Evolutionary conservation across 306 rosid species (phyloP).

Genomic region (Clitoria ternatea): DNA sequence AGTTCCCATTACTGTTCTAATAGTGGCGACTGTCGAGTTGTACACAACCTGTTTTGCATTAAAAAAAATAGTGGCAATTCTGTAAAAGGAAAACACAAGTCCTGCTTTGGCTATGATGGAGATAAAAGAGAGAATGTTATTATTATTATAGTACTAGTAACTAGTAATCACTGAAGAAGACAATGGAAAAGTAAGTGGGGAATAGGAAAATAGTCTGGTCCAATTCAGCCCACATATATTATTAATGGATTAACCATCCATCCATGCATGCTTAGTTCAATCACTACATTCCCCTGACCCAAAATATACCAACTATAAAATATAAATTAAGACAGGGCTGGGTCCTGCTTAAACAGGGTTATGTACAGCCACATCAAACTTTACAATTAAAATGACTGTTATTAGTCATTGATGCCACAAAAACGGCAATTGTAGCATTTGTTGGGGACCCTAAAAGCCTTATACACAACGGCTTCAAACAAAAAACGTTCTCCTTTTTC

Average conservation of each 20-base stretch:
- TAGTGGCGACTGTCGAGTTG: background rate
- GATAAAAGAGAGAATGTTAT: background rate
- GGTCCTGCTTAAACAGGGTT: constrained; percentile 28
- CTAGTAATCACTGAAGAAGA: background rate
- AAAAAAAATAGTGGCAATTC: background rate
- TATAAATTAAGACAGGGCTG: constrained; percentile 32
- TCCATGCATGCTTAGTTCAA: constrained; percentile 13
- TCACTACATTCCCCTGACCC: constrained; percentile 25
- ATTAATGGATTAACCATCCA: constrained; percentile 17
- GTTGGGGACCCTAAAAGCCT: constrained; percentile 27
- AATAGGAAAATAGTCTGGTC: background rate
- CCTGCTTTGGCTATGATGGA: background rate
- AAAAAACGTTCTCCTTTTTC: constrained; percentile 3
- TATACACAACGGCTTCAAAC: constrained; percentile 32
- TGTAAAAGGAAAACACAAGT: background rate
- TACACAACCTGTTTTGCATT: background rate
- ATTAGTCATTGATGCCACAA: constrained; percentile 37
- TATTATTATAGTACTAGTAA: background rate
- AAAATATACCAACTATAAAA: constrained; percentile 21
- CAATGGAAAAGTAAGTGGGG: constrained; percentile 15
- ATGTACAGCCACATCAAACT: constrained; percentile 39
- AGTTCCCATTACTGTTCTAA: background rate
- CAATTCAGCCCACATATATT: constrained; percentile 28
- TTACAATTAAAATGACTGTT: constrained; percentile 37
- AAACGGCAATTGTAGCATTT: constrained; percentile 36